These are phyloP conservation scores for Aspergillus pseudotamarii DNA, from an alignment of 2,329 filamentous ascomycete species.

Conservation along the genomic window DNA sequence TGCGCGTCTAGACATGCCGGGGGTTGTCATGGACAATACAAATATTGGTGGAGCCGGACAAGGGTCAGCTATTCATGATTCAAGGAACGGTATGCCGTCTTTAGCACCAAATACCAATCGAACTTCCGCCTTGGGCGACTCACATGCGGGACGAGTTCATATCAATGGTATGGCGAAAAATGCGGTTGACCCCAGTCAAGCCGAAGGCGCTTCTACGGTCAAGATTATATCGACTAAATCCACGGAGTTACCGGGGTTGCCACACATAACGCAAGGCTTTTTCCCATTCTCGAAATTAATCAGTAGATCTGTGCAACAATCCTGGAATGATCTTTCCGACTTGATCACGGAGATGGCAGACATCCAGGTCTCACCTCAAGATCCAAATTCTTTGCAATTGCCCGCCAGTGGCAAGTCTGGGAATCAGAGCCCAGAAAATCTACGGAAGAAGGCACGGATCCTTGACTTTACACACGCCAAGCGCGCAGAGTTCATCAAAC, in stretches of 20 bases:
- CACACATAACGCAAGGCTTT: slow-evolving; percentile 75
- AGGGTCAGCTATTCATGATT: slow-evolving; percentile 25
- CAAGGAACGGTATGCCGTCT: slow-evolving; percentile 28
- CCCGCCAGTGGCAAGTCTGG: slow-evolving; percentile 34
- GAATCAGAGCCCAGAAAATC: slow-evolving; percentile 58
- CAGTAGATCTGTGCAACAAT: slow-evolving; percentile 77
- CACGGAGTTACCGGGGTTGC: slow-evolving; percentile 52
- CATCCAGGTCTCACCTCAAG: slow-evolving; percentile 61
- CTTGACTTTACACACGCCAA: slow-evolving; percentile 77
- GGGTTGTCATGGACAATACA: slow-evolving; percentile 45
- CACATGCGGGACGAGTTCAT: slow-evolving; percentile 28
- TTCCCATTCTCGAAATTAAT: slow-evolving; percentile 75
- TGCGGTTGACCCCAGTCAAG: slow-evolving; percentile 14
- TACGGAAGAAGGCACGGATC: slow-evolving; percentile 74
- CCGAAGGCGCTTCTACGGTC: slow-evolving; percentile 8
- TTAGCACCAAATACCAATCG: slow-evolving; percentile 20
- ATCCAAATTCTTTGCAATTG: slow-evolving; percentile 21
- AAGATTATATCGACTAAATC: slow-evolving; percentile 7
- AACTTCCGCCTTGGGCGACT: slow-evolving; percentile 16
- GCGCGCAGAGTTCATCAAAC: slow-evolving; percentile 89
- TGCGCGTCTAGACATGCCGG: slow-evolving; percentile 41
- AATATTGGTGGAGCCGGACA: slow-evolving; percentile 31
- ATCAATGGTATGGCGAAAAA: slow-evolving; percentile 31
- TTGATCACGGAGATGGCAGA: slow-evolving; percentile 71
- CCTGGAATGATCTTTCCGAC: slow-evolving; percentile 75